Evolutionary conservation across 1,139 yeast genomes (phyloP).

Genomic region (Geotrichum fermentans): DNA sequence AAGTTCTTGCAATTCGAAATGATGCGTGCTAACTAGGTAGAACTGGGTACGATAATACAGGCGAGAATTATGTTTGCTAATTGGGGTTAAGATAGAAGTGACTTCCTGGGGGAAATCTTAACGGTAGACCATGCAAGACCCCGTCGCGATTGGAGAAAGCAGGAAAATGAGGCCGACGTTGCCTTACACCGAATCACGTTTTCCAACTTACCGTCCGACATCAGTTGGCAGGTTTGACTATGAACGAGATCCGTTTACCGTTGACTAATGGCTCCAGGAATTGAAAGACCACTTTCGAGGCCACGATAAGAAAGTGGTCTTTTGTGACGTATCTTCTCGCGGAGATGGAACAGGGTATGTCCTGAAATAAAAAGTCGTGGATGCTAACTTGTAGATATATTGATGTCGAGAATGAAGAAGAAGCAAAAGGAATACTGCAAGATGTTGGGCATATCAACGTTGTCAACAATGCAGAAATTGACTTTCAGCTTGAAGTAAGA

Average conservation of each 20-base stretch:
- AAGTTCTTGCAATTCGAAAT: constrained; percentile 6
- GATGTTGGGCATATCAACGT: constrained; percentile 66
- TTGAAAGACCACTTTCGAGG: constrained; percentile 37
- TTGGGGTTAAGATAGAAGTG: constrained; percentile 20
- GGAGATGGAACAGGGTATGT: constrained; percentile 32
- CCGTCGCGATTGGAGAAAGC: constrained; percentile 20
- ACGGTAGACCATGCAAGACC: constrained; percentile 34
- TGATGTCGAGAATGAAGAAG: constrained; percentile 72
- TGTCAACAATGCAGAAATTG: constrained; percentile 59
- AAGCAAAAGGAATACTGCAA: constrained; percentile 58
- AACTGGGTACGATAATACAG: constrained; percentile 1
- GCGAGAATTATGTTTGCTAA: not conserved
- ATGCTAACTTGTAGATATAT: constrained; percentile 43
- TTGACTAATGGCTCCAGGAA: no score
- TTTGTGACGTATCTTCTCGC: constrained; percentile 32
- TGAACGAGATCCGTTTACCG: not conserved
- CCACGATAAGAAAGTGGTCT: constrained; percentile 34
- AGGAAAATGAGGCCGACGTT: constrained; percentile 19
- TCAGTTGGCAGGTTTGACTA: constrained; percentile 34
- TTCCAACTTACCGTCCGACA: constrained; percentile 28
- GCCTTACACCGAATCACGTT: constrained; percentile 26
- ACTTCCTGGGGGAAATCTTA: constrained; percentile 36
- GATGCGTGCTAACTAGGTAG: not conserved
- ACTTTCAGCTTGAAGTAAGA: constrained; percentile 72
- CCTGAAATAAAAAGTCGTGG: not conserved